Base-by-base conservation (phyloP, 2,329 filamentous ascomycete genomes). In the Macrophomina tecta region DNA sequence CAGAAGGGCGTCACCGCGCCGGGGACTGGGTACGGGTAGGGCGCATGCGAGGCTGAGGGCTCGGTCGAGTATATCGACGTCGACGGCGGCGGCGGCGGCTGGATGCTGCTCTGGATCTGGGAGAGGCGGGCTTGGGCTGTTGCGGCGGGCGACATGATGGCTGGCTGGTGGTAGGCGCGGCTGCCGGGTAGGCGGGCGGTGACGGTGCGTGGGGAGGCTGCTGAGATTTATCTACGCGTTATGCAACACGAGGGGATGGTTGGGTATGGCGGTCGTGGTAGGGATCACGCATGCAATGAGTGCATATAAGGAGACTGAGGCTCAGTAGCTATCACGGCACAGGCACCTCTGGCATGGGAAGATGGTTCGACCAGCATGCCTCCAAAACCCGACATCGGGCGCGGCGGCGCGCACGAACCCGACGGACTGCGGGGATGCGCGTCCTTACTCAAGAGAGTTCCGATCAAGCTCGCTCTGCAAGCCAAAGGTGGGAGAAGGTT, bases 1-100 rank as follows among this genome's bases (percentile, higher is more conserved):
- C 78, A 81, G 70, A 79, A 80, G 23, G 74, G 74, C 2, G 70
- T 58, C 7, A 75, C 73, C 0, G 78, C 73, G 34, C 74, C 70
- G 7, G 74, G 69, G 12, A 73, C 74, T 11, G 78, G 78, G 4
- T 66, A 66, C 2, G 64, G 64, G 46, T 66, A 61, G 2, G 64
- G 64, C 64, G 64, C 64, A 34, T 66, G 64, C 11, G 61, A 53
- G 28, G 55, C 30, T 32, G 58, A 61, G 14, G 58, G 58, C 58
- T 49, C 58, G 28, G 42, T 61, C 42, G 58, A 61, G 58, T 61
- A 61, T 36, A 61, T 36, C n/a, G 58, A 61, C 11, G 58, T 36
- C 2, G 42, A 14, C n/a, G 53, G 34, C 18, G 23, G 23, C 18
- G 18, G 18, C 18, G 18, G 18, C 18, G 42, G 58, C 32, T 38